Percentiles rank a stretch among this genome's conserved stretches.
Evolutionary conservation across 2,329 filamentous ascomycete genomes (phyloP).

Genomic region (Didymella glomerata): DNA sequence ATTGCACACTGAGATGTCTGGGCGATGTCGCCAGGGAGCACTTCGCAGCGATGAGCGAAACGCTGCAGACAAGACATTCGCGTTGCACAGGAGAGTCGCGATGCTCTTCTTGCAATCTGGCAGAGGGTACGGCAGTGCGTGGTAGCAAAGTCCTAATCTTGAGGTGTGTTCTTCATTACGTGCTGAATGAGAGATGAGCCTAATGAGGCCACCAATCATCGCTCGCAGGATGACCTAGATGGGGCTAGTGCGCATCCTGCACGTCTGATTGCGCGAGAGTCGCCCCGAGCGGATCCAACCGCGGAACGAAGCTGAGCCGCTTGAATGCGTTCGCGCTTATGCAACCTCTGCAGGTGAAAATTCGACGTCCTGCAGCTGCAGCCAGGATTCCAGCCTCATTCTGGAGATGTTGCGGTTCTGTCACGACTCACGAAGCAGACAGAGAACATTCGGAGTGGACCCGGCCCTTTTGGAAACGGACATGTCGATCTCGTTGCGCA

Average conservation of each 20-base stretch:
- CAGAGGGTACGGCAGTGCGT: slow-evolving; percentile 3
- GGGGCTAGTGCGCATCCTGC: slow-evolving; percentile 8
- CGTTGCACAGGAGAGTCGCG: slow-evolving; percentile 7
- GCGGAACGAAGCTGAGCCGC: slow-evolving; percentile 23
- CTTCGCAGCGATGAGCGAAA: slow-evolving; percentile 10
- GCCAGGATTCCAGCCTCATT: slow-evolving; percentile 20
- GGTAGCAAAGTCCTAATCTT: slow-evolving; percentile 12
- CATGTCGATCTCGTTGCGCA: slow-evolving; percentile 20
- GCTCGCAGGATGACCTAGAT: background rate
- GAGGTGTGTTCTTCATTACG: slow-evolving; percentile 15
- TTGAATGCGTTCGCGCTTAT: slow-evolving; percentile 21
- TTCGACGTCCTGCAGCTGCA: slow-evolving; percentile 19
- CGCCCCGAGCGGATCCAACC: slow-evolving; percentile 19
- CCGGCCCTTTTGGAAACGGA: slow-evolving; percentile 18
- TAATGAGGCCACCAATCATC: slow-evolving; percentile 20
- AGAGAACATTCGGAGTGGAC: slow-evolving; percentile 18
- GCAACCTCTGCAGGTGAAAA: slow-evolving; percentile 15
- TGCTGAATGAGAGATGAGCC: slow-evolving; percentile 9
- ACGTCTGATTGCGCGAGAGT: slow-evolving; percentile 17
- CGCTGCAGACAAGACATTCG: slow-evolving; percentile 6
- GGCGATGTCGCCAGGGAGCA: slow-evolving; percentile 8
- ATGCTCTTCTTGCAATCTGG: slow-evolving; percentile 5
- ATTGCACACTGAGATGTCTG: slow-evolving; percentile 8
- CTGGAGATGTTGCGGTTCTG: slow-evolving; percentile 16
- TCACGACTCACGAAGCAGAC: slow-evolving; percentile 13